Evolutionary conservation across 176 grass and related monocot species (phyloP).

Genomic region (Oryza brachyantha): DNA sequence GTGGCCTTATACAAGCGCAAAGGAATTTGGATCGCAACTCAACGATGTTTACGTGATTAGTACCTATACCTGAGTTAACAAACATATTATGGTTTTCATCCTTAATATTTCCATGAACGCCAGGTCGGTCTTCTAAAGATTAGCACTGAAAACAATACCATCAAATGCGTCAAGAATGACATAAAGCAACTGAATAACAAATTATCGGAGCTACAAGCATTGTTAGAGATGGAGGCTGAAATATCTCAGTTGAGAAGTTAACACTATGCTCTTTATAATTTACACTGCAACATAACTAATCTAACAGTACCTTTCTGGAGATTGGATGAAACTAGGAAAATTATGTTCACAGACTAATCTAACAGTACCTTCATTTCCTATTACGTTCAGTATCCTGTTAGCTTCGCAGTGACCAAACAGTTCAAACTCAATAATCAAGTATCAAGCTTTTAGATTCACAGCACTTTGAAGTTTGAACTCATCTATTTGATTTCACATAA

Average conservation of each 20-base stretch:
- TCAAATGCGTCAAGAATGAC: conserved; percentile 80
- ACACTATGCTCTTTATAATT: conserved; percentile 20
- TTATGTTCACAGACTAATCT: background rate
- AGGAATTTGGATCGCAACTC: too few relatives aligned
- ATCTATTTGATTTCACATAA: background rate
- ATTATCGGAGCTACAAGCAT: conserved; percentile 83
- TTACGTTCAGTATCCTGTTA: background rate
- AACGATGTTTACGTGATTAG: conserved; percentile 5
- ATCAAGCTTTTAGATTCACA: background rate
- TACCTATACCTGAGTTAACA: background rate
- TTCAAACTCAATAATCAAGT: background rate
- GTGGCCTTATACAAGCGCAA: too few relatives aligned
- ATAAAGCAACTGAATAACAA: conserved; percentile 94
- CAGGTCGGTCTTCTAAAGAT: conserved; percentile 86
- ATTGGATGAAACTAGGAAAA: background rate
- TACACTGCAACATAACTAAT: conserved; percentile 16
- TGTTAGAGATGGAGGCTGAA: conserved; percentile 78
- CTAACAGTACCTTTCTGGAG: background rate
- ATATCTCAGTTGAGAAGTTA: conserved; percentile 72
- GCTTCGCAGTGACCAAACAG: background rate
- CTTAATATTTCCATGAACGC: conserved; percentile 75
- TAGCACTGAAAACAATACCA: conserved; percentile 84
- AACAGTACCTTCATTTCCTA: conserved; percentile 16
- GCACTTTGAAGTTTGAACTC: background rate
- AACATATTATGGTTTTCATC: conserved; percentile 38